Conservation (phyloP, 1,284 basidiomycete species). For the Singerocomus inundabilis region DNA sequence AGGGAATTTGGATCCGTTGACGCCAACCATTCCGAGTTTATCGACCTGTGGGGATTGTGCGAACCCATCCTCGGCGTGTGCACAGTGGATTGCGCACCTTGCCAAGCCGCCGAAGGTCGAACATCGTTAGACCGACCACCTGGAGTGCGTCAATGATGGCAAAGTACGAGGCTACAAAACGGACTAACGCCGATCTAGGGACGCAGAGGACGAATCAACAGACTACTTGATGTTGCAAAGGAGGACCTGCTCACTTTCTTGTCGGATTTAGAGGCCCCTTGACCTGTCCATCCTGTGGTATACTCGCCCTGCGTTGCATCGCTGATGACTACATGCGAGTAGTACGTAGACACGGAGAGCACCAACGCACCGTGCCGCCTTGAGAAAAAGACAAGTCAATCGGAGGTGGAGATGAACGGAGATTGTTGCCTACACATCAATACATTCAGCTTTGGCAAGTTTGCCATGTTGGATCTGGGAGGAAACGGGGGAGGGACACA, state of each 20-base stretch:
- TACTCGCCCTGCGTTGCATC: conserved; percentile 67
- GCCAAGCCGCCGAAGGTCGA: conserved; percentile 82
- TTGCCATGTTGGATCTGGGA: conserved; percentile 35
- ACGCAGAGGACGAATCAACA: conserved; percentile 4
- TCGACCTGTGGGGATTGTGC: conserved; percentile 46
- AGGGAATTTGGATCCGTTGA: conserved; percentile 82
- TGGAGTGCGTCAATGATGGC: conserved; percentile 34
- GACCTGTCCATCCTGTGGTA: conserved; percentile 90
- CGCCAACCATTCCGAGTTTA: conserved; percentile 79
- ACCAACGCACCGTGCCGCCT: conserved; percentile 63
- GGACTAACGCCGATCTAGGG: conserved; percentile 62
- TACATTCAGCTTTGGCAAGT: conserved; percentile 56
- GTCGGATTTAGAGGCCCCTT: conserved; percentile 90
- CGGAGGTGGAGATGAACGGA: neutral
- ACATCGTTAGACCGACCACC: conserved; percentile 89
- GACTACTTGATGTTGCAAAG: neutral
- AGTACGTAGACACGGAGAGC: neutral
- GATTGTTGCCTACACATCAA: conserved; percentile 63
- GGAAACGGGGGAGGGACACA: neutral
- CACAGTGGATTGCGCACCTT: conserved; percentile 52
- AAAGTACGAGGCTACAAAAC: conserved; percentile 1
- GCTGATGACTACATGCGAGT: neutral
- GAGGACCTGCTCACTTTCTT: conserved; percentile 65
- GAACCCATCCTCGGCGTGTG: neutral
- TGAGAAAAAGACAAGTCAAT: conserved; percentile 2